These are phyloP conservation scores for Purshia tridentata DNA, from an alignment of 306 rosid species.

Conservation along the genomic window DNA sequence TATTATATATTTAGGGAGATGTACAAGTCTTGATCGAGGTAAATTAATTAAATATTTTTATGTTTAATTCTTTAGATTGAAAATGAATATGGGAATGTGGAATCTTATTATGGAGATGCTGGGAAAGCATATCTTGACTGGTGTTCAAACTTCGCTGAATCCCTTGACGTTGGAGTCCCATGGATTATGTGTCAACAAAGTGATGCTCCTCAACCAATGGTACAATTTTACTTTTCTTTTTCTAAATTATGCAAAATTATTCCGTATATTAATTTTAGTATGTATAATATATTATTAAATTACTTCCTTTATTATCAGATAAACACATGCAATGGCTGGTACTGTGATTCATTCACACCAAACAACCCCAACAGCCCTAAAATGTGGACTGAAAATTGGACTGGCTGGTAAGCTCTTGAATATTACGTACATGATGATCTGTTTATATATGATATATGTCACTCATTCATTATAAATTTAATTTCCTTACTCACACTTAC, in stretches of 20 bases:
- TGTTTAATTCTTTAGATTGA: conserved; percentile 34
- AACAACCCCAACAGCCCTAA: conserved; percentile 51
- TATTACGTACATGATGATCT: too few relatives aligned
- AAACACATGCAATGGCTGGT: conserved; percentile 63
- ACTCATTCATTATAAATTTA: too few relatives aligned
- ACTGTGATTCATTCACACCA: conserved; percentile 47
- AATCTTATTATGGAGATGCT: conserved; percentile 45
- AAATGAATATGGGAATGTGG: conserved; percentile 57
- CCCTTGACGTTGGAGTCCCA: conserved; percentile 49
- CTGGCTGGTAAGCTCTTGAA: conserved; percentile 43
- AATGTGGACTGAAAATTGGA: conserved; percentile 71
- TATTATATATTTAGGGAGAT: neutral
- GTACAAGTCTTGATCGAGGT: too few relatives aligned
- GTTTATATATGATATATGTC: too few relatives aligned
- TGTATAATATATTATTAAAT: neutral
- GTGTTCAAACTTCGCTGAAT: conserved; percentile 52
- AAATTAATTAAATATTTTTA: neutral
- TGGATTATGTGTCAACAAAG: conserved; percentile 63
- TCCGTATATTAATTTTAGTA: neutral
- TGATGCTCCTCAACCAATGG: conserved; percentile 57
- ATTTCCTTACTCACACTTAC: too few relatives aligned
- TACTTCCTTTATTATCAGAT: conserved; percentile 27
- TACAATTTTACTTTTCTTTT: neutral
- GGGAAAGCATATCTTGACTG: conserved; percentile 52
- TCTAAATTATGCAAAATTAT: neutral